phyloP scores from a whole-genome alignment of 176 grass and related monocot species.

The Hordeum vulgare region MorexV3_pseudomolecules_assembly NC_058524.1:566628348-566628847 shows the following conservation, averaged over 20 bases:
- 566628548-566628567: no score
- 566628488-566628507: no score
- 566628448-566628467: no score
- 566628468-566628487: no score
- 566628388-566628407: slow-evolving; percentile 89
- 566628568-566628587: no score
- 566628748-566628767: neutral
- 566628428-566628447: neutral
- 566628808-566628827: neutral
- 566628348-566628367: slow-evolving; percentile 86
- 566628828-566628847: neutral
- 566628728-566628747: neutral
- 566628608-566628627: neutral
- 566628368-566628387: slow-evolving; percentile 95
- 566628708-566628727: neutral
- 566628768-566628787: neutral
- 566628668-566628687: neutral
- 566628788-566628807: neutral
- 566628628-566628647: neutral
- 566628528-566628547: no score
- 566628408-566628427: slow-evolving; percentile 94
- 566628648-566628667: neutral
- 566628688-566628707: neutral
- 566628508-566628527: no score
- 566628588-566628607: no score